phyloP scores from a whole-genome alignment of 2,329 filamentous ascomycete genomes.

The Xylariaceae sp. region DNA sequence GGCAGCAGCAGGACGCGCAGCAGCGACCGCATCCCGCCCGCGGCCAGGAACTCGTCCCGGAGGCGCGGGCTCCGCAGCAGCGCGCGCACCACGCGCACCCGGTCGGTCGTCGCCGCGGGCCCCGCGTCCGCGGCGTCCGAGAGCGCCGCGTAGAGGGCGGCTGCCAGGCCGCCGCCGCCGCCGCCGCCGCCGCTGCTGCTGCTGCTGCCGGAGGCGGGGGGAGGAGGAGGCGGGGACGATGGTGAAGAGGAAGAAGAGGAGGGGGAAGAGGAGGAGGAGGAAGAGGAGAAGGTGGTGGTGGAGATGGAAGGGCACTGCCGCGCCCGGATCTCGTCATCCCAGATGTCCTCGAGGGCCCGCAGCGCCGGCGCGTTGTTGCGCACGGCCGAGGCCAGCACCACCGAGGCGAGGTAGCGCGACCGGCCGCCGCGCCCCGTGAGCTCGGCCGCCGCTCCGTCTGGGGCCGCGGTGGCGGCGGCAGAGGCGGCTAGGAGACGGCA shows the following conservation, averaged over 20 bases:
- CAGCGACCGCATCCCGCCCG: slow-evolving; percentile 46
- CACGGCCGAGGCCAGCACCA: slow-evolving; percentile 48
- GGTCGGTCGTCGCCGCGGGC: slow-evolving; percentile 26
- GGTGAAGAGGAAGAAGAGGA: no score
- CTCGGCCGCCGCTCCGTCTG: slow-evolving; percentile 12
- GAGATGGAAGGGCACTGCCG: no score
- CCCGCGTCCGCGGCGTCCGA: slow-evolving; percentile 27
- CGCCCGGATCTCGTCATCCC: slow-evolving; percentile 33
- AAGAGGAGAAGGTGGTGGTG: no score
- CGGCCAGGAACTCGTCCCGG: slow-evolving; percentile 46
- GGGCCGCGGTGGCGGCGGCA: slow-evolving; percentile 8
- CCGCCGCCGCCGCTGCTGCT: not conserved
- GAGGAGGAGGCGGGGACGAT: no score
- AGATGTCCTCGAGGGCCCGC: slow-evolving; percentile 39
- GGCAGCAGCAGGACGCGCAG: slow-evolving; percentile 48
- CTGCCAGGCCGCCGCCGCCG: not conserved
- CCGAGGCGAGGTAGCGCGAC: slow-evolving; percentile 44
- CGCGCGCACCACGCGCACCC: slow-evolving; percentile 44
- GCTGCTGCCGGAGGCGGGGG: not conserved
- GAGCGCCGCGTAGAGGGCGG: slow-evolving; percentile 22
- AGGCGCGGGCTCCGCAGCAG: slow-evolving; percentile 48
- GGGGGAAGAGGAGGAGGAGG: no score
- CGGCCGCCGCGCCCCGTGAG: slow-evolving; percentile 17
- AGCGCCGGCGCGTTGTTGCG: slow-evolving; percentile 61
- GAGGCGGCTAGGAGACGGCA: slow-evolving; percentile 41